phyloP scores from a whole-genome alignment of 169 alveolate species.

The Eimeria necatrix region DNA sequence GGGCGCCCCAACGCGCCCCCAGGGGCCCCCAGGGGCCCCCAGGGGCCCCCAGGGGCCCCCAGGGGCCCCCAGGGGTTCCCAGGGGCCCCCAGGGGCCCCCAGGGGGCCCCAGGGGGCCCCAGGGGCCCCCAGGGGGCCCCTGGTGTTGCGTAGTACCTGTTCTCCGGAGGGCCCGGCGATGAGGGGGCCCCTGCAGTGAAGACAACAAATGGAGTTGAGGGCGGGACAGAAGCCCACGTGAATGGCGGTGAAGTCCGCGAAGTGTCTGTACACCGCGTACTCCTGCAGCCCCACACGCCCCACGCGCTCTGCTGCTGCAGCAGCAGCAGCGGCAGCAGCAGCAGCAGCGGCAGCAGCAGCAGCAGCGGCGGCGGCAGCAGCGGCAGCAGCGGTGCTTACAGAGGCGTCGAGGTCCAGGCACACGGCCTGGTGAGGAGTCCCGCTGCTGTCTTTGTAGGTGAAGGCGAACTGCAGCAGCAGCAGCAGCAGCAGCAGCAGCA shows the following conservation, averaged over 20 bases:
- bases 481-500: neutral
- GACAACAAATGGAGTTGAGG: constrained; percentile 30
- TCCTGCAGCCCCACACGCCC: constrained; percentile 13
- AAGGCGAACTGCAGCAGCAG: constrained; percentile 14
- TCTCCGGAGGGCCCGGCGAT: constrained; percentile 47
- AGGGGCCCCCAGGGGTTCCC: too few relatives aligned
- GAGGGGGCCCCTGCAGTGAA: constrained; percentile 71
- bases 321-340: constrained; percentile 25
- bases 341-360: constrained; percentile 29
- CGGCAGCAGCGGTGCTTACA: neutral
- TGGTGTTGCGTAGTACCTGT: too few relatives aligned
- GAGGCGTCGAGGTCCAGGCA: constrained; percentile 13
- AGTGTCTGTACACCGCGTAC: neutral
- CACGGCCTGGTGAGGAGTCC: neutral
- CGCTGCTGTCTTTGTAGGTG: neutral
- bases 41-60: too few relatives aligned
- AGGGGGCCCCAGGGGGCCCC: too few relatives aligned
- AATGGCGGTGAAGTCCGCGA: constrained; percentile 16
- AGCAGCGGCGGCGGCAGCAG: constrained; percentile 19
- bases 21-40: too few relatives aligned
- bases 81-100: too few relatives aligned
- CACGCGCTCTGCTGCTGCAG: too few relatives aligned
- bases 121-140: too few relatives aligned
- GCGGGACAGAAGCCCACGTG: constrained; percentile 73
- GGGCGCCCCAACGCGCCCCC: too few relatives aligned